Evolutionary conservation across 805 yeast genomes (phyloP).

Genomic region (Candida lessepsii): DNA sequence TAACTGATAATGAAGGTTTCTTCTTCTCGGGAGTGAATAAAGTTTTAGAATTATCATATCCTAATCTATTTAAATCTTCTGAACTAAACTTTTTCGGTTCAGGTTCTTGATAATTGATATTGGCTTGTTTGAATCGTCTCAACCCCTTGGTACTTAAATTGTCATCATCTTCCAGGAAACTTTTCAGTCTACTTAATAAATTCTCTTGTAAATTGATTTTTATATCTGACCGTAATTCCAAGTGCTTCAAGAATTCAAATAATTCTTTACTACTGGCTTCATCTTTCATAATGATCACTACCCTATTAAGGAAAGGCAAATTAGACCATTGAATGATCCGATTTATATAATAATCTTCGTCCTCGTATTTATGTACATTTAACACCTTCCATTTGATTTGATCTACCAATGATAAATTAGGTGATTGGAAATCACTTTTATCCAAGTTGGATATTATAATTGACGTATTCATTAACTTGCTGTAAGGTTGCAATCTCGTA

Average conservation of each 20-base stretch:
- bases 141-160: constrained; percentile 21
- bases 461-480: constrained; percentile 25
- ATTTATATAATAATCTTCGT: constrained; percentile 24
- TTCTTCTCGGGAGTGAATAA: constrained; percentile 29
- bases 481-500: background rate
- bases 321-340: constrained; percentile 37
- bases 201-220: constrained; percentile 39
- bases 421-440: constrained; percentile 26
- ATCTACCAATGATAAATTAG: constrained; percentile 33
- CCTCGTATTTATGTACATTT: constrained; percentile 20
- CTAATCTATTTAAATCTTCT: constrained; percentile 29
- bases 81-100: constrained; percentile 32
- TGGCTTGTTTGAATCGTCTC: constrained; percentile 24
- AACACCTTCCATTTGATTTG: constrained; percentile 32
- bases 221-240: constrained; percentile 16
- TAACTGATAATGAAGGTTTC: constrained; percentile 17
- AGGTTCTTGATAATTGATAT: constrained; percentile 31
- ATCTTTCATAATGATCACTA: constrained; percentile 36
- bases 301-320: constrained; percentile 36
- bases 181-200: constrained; percentile 33
- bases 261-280: constrained; percentile 28
- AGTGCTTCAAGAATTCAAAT: constrained; percentile 19
- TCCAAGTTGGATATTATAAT: constrained; percentile 36
- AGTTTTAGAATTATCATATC: constrained; percentile 31
- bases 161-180: constrained; percentile 20